Evolutionary conservation across 2,329 filamentous ascomycete genomes (phyloP).

Genomic region (Rhynchosporium agropyri): DNA sequence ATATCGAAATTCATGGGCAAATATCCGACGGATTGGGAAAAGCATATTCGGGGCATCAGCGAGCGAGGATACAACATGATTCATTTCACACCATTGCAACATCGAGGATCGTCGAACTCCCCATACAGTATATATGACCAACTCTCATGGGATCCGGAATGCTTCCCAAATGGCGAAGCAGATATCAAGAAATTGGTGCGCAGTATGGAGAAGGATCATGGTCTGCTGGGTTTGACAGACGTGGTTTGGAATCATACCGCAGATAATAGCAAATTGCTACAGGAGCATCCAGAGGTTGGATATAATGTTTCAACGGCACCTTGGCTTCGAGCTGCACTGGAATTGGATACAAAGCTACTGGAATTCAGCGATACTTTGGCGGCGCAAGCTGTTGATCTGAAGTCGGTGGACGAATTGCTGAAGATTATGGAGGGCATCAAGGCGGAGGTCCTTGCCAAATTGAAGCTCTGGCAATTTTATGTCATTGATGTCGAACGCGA

Average conservation of each 20-base stretch:
- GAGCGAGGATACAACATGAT: constrained; percentile 98
- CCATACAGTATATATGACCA: constrained; percentile 98
- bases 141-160: constrained; percentile 76
- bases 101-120: constrained; percentile 87
- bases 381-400: constrained; percentile 70
- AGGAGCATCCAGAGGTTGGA: constrained; percentile 91
- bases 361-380: constrained; percentile 64
- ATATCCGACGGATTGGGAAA: constrained; percentile 88
- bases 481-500: constrained; percentile 77
- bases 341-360: constrained; percentile 76
- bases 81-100: constrained; percentile 93
- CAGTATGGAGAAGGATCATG: constrained; percentile 82
- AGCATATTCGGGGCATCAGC: constrained; percentile 84
- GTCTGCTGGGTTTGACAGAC: constrained; percentile 86
- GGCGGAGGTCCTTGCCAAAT: constrained; percentile 72
- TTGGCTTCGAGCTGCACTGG: constrained; percentile 71
- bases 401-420: constrained; percentile 70
- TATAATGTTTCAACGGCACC: constrained; percentile 94
- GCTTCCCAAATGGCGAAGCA: constrained; percentile 82
- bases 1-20: constrained; percentile 98
- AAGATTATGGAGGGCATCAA: constrained; percentile 85
- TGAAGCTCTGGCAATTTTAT: constrained; percentile 94
- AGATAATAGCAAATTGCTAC: constrained; percentile 90
- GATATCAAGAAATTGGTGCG: constrained; percentile 77
- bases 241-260: constrained; percentile 99